Conservation (phyloP, 1,139 yeast genomes). For the Arxiozyma telluris region DNA sequence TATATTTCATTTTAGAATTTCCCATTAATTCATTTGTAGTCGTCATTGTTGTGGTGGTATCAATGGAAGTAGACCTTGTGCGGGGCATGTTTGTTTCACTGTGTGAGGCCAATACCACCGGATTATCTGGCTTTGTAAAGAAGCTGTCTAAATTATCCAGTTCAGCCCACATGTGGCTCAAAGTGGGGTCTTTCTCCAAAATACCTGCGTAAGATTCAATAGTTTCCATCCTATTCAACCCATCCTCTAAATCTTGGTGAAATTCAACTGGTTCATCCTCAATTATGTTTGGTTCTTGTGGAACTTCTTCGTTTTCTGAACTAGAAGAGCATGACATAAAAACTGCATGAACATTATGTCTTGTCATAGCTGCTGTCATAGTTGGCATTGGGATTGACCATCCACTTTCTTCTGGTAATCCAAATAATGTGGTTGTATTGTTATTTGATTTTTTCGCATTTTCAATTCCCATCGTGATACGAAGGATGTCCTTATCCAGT, state of each 20-base stretch:
- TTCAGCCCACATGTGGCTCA: conserved; percentile 96
- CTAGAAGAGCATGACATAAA: conserved; percentile 61
- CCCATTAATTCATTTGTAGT: conserved; percentile 33
- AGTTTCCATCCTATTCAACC: conserved; percentile 22
- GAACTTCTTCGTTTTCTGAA: conserved; percentile 19
- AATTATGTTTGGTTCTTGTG: conserved; percentile 35
- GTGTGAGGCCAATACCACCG: conserved; percentile 11
- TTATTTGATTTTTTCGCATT: conserved; percentile 74
- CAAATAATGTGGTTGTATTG: conserved; percentile 81
- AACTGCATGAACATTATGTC: conserved; percentile 93
- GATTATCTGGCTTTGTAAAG: conserved; percentile 48
- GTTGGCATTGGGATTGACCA: conserved; percentile 98
- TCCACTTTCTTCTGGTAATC: conserved; percentile 94
- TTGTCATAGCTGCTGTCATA: conserved; percentile 73
- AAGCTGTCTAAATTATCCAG: conserved; percentile 87
- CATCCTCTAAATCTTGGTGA: conserved; percentile 40
- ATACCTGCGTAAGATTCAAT: conserved; percentile 39
- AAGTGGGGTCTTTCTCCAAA: conserved; percentile 55
- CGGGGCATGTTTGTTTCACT: conserved; percentile 28
- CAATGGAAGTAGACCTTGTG: conserved; percentile 43
- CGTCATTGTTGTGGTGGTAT: conserved; percentile 50
- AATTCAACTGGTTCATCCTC: conserved; percentile 65
- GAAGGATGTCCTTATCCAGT: conserved; percentile 79
- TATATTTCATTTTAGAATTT: neutral
- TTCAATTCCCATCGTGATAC: conserved; percentile 84